Base-by-base conservation (phyloP, 1,139 yeast species). In the Taiozyma sp. region DNA sequence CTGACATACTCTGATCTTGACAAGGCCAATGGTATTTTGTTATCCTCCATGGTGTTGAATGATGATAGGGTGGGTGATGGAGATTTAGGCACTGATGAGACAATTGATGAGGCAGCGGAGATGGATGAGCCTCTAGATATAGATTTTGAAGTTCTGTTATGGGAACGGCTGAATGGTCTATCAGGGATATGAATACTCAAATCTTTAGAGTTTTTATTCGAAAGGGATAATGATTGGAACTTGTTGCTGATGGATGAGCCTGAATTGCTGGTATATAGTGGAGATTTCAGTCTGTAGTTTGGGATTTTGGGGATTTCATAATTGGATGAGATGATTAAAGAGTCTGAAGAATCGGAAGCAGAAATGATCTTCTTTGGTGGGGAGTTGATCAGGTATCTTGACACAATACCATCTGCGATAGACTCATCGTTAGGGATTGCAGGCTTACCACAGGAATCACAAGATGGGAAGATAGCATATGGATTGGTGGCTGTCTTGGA, bases 91-190 rank as follows among this genome's bases (percentile, higher is more conserved):
- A 63, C 73, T 0, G 73, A 70, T 1, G 73, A 67, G 2, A 70
- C 65, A 13, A 70, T 68, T 1, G 74, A 70, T 0, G 73, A 67
- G 1, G 63, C 64, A 4, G 73, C 75, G 10, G 72, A 67, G 4
- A 66, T 64, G 1, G 69, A 64, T 1, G 74, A 70, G 1, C 74
- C 74, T 42, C 74, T 60, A 5, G 73, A 70, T 43, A 54, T 56
- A 9, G 54, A 40, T 29, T 38, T 42, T 9, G 48, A 48, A 23
- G 47, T 40, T 8, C 28, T 36, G 14, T 44, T 45, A 28, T 41
- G 46, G 7, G 39, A 13, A 9, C 36, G 45, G 12, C 43, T 39
- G 4, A 24, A 45, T 4, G 51, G 47, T 16, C 48, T 45, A 16
- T 46, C 45, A 16, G 62, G 61, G 8, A 61, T 53, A 13, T 53